Evolutionary conservation across 106 monocot genomes (phyloP), one percentile per base, ranked within the genome.

Genomic region (Hemerocallis citrina): DNA sequence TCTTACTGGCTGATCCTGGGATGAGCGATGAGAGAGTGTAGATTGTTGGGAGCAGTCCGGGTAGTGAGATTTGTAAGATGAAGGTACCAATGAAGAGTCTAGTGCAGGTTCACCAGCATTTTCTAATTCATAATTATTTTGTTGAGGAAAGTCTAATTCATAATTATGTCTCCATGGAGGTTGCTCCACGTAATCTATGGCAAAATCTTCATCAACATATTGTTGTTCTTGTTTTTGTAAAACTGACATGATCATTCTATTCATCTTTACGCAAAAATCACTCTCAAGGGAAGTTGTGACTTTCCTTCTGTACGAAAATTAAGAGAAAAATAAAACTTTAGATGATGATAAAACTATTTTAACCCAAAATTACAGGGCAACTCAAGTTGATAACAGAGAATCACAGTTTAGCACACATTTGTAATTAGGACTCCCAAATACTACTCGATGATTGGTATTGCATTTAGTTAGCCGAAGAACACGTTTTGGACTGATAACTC

Each of bases 201-300:
- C 54, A 41, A 39, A 68, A 38, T 59, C 62, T 10, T 86, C 65
- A 65, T 68, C 55, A 12, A 28, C 41, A 7, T 23, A 40, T 55
- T 75, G 57, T 54, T 63, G 72, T 38, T 21, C 43, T 86, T 72
- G 86, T 68, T 59, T 74, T 36, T 62, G 68, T 44, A 86, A 41
- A 46, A 81, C 29, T 21, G 75, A 66, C 61, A 67, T 33, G 43
- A 86, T 30, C 61, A 86, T 12, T 38, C 38, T 44, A 32, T 86
- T 77, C 81, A 86, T 81, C 31, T 65, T 82, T n/a, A 65, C 45
- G 15, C 86, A 67, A 36, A 86, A 86, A n/a, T 82, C 78, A 47
- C 86, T 75, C 6, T 55, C 44, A 40, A 86, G 81, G 11, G 78
- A 72, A 27, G 71, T 78, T 16, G 86, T 72, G 35, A 86, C 86